Base-by-base conservation (phyloP, 768 basidiomycete species). In the Tulasnella sp. region DNA sequence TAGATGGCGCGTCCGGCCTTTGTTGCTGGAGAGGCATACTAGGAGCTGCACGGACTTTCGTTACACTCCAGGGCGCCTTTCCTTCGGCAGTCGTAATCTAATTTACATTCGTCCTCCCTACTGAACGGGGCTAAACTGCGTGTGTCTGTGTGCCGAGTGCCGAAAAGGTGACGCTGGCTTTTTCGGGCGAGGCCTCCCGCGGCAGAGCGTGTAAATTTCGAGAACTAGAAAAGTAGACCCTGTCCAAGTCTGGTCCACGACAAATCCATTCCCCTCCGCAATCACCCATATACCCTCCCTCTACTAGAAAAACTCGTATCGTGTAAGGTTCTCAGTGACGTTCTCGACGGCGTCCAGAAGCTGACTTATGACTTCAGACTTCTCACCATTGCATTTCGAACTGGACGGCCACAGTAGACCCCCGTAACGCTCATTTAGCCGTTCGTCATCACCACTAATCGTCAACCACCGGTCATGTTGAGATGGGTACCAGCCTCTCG, bases 1-100 rank as follows among this genome's bases (percentile, higher is more conserved):
- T 91, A 90, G 86, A 86, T 79, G 5, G 70, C 70, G 70, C 18
- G 5, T 1, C 70, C n/a, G 70, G 40, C 5, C 23, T 6, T 51
- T 5, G 51, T n/a, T 51, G 51, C 23, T 23, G 51, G 51, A 51
- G 23, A 51, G 51, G 51, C 10, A 23, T 51, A 23, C 20, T 20
- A 1, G 4, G n/a, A n/a, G 51, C 51, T 51, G n/a, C 51, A 51
- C 51, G 51, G 51, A 51, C 44, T 23, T 51, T 51, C 51, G 51
- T n/a, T 51, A 51, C 51, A 20, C n/a, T 51, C n/a, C 20, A n/a
- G 7, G n/a, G n/a, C 23, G 51, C 51, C 35, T 32, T 26, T 18
- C 70, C 35, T 26, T 70, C 70, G 32, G 35, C 40, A 35, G 70
- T 32, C 70, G 7, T 13, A 70, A 35, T 42, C 23, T 70, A 42